These are phyloP conservation scores for Combretum micranthum DNA, from an alignment of 345 rosid genomes.

Conservation along the genomic window DNA sequence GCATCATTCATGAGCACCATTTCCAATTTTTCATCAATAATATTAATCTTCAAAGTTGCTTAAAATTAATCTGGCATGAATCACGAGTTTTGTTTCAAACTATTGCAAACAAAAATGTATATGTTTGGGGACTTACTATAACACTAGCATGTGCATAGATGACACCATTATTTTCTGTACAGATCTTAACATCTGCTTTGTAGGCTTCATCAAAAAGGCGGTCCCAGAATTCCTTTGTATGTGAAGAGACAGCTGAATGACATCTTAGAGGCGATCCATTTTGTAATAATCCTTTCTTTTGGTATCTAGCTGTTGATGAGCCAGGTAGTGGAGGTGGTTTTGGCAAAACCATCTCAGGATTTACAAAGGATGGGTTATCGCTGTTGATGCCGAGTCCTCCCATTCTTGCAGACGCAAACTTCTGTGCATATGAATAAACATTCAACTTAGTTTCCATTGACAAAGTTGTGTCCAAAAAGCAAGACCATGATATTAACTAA, in stretches of 20 bases:
- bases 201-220: constrained; percentile 65
- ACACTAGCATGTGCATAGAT: constrained; percentile 66
- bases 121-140: constrained; percentile 41
- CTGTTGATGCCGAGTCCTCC: not conserved
- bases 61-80: not conserved
- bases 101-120: not conserved
- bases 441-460: no score
- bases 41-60: not conserved
- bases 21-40: no score
- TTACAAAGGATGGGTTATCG: not conserved
- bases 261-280: constrained; percentile 16
- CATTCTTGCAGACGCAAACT: not conserved
- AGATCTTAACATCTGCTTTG: constrained; percentile 58
- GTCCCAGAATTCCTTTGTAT: constrained; percentile 55
- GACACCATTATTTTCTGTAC: constrained; percentile 39
- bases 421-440: no score
- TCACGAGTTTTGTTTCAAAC: not conserved
- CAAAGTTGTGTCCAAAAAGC: no score
- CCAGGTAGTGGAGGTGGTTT: constrained; percentile 51
- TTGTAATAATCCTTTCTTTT: constrained; percentile 6
- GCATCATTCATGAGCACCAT: no score
- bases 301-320: constrained; percentile 18
- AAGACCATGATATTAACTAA: no score
- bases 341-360: constrained; percentile 18
- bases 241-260: constrained; percentile 21